A percentile compares a stretch with the other conserved stretches of the same genome.
Conservation (phyloP, 2,329 filamentous ascomycete species). For the Nemania abortiva region DNA sequence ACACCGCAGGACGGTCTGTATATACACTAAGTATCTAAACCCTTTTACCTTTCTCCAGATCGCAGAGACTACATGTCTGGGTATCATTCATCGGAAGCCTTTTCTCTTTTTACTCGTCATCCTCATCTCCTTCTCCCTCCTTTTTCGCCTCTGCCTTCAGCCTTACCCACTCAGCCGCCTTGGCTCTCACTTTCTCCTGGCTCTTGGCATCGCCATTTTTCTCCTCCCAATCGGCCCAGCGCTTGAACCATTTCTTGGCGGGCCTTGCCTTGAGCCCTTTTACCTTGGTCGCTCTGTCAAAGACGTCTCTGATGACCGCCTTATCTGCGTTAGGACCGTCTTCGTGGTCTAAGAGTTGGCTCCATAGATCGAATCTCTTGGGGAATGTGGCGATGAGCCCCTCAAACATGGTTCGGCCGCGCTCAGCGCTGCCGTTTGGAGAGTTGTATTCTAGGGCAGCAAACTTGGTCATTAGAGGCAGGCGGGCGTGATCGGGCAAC, state of each 20-base stretch:
- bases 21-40: slow-evolving; percentile 1
- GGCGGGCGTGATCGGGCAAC: slow-evolving; percentile 74
- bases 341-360: slow-evolving; percentile 90
- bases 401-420: slow-evolving; percentile 94
- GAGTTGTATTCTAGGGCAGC: slow-evolving; percentile 92
- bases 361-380: slow-evolving; percentile 93
- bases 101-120: slow-evolving; percentile 45
- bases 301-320: slow-evolving; percentile 76
- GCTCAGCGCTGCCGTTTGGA: slow-evolving; percentile 83
- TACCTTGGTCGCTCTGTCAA: slow-evolving; percentile 79
- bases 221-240: slow-evolving; percentile 92
- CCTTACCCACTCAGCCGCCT: slow-evolving; percentile 78
- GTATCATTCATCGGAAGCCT: slow-evolving; percentile 17
- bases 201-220: slow-evolving; percentile 76
- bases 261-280: slow-evolving; percentile 83
- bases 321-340: slow-evolving; percentile 64
- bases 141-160: slow-evolving; percentile 56
- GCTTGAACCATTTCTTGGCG: slow-evolving; percentile 89
- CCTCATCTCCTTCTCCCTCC: slow-evolving; percentile 50
- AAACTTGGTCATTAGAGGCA: slow-evolving; percentile 86
- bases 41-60: not conserved
- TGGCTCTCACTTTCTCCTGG: slow-evolving; percentile 76
- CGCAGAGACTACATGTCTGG: slow-evolving; percentile 22
- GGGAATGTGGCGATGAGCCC: slow-evolving; percentile 85
- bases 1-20: not conserved